Evolutionary conservation across 441 rosid genomes (phyloP), one percentile per base, ranked within the genome.

Genomic region (Biscutella laevigata): DNA sequence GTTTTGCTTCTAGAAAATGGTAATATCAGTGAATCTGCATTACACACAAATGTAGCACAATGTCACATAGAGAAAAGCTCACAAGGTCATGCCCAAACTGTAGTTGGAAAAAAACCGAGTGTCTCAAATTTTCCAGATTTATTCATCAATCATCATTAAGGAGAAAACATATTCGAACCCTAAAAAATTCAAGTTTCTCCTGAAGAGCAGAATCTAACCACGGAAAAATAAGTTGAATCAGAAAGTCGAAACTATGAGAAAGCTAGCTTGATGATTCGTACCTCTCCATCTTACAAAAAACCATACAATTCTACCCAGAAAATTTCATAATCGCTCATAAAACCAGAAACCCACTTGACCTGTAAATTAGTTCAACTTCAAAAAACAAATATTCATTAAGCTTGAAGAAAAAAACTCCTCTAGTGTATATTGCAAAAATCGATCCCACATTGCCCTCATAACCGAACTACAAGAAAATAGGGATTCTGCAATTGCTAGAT

Each of bases 11-110:
- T 20, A 32, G 33, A 13, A 34, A 21, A 34, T 8, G 20, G 21
- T 9, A 39, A 32, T 15, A 54, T 42, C 20, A 58, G 21, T 5
- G 64, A 35, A 32, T 40, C 66, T 66, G 52, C 52, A 45, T 39
- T 12, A 53, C 20, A 43, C 5, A 21, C 5, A n/a, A 43, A 44
- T 35, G 38, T 29, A 14, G n/a, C n/a, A 35, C 26, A 51, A 11
- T 11, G 54, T 27, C 59, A 34, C 59, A 57, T 6, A 65, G 8
- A 21, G 41, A 57, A 65, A 42, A n/a, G n/a, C n/a, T 35, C 43
- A n/a, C 14, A 29, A 54, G 38, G 26, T 21, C 25, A 51, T 57
- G 15, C 53, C 28, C 13, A 40, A 63, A 33, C 30, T 48, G 29
- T 38, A 46, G 56, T 32, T 22, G 19, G 27, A 30, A 13, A 38